Evolutionary conservation across 2,329 filamentous ascomycete species (phyloP), one percentile per base, ranked within the genome.

Genomic region (Zymoseptoria crescenta): DNA sequence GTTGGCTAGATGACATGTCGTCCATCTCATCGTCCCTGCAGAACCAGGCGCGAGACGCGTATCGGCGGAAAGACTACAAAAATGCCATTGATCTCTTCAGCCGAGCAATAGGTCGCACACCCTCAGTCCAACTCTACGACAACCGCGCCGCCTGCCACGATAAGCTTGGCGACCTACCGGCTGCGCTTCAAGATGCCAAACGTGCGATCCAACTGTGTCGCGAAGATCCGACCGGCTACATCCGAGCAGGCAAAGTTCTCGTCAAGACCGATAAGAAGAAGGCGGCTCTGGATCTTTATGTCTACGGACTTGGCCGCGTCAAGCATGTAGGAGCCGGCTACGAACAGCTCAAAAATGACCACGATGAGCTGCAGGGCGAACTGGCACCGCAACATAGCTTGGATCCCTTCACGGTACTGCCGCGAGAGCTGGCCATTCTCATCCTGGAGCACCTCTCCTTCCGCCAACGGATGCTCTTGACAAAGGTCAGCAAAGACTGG

Each of bases 401-500:
- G 21, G 78, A 86, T 64, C 83, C 83, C 0, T 76, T 85, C 49
- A 75, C 74, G 2, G 65, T 79, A 4, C 69, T 86, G 7, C 83
- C 83, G 0, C 68, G 79, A 1, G 83, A 86, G 65, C 67, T 85
- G 24, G 78, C 78, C 4, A 74, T 77, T 41, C 74, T 80, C 67
- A 72, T 84, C 1, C 66, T 85, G n/a, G 70, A 73, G 8, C 73
- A 81, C 61, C 73, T 85, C n/a, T 71, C 74, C 29, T 83, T 85
- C 67, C 74, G 72, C 54, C 73, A 83, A 56, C 62, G 55, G 21
- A 79, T 79, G 13, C 73, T 68, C 49, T 77, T 80, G 52, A 75
- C 81, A 51, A 76, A 80, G 7, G 83, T 86, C 2, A 84, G 79
- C 45, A 81, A 77, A 68, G 72, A 73, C 53, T 87, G 83, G 83